A percentile compares a stretch with the other conserved stretches of the same genome.
phyloP scores from a whole-genome alignment of 2,329 filamentous ascomycete species.

The Diaporthe sp. region DNA sequence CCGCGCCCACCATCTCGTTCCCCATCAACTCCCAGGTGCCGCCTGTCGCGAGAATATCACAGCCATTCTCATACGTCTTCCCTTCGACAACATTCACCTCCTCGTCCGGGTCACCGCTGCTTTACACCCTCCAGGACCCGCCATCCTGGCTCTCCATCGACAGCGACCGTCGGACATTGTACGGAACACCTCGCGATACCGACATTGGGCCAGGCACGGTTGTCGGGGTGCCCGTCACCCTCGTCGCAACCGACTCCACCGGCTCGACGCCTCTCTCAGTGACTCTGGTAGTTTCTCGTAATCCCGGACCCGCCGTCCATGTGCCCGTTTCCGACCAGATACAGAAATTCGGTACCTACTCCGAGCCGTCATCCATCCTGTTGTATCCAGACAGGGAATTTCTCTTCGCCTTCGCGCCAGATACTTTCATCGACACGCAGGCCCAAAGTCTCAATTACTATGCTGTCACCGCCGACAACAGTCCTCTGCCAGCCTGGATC shows the following conservation, averaged over 20 bases:
- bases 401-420: constrained; percentile 63
- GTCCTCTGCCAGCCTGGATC: constrained; percentile 89
- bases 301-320: constrained; percentile 64
- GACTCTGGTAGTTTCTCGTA: constrained; percentile 77
- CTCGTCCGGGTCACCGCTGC: constrained; percentile 61
- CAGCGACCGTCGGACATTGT: constrained; percentile 72
- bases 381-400: constrained; percentile 67
- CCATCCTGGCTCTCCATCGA: constrained; percentile 84
- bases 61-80: constrained; percentile 79
- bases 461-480: constrained; percentile 80
- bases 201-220: constrained; percentile 64
- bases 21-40: constrained; percentile 89
- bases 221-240: constrained; percentile 71
- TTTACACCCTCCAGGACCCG: constrained; percentile 74
- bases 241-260: constrained; percentile 77
- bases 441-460: constrained; percentile 75
- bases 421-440: constrained; percentile 73
- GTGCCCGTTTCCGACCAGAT: constrained; percentile 72
- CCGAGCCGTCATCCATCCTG: constrained; percentile 70
- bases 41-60: constrained; percentile 77
- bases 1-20: constrained; percentile 66
- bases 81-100: constrained; percentile 81
- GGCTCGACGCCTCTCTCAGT: constrained; percentile 75
- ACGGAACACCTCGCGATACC: constrained; percentile 73
- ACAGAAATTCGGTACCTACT: constrained; percentile 68